Evolutionary conservation across 345 rosid genomes (phyloP).

Genomic region (Eutrema yunnanense): DNA sequence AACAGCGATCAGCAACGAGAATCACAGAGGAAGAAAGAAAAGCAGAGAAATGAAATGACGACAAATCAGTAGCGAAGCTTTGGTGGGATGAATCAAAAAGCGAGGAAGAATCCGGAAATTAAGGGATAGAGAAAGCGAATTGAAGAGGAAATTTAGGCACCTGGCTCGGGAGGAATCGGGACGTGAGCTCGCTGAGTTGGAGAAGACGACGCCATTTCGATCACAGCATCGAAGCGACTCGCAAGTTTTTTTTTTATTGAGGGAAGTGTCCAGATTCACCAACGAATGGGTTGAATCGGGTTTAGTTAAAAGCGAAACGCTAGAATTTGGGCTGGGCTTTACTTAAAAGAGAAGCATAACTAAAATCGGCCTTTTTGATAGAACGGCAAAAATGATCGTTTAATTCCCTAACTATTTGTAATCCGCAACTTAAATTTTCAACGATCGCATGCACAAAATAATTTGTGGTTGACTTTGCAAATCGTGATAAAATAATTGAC

Average conservation of each 20-base stretch:
- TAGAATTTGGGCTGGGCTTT: not conserved
- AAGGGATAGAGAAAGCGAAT: not conserved
- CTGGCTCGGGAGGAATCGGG: slow-evolving; percentile 46
- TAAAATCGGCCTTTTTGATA: no score
- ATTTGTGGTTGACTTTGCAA: no score
- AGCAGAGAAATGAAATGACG: not conserved
- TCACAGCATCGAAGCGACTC: slow-evolving; percentile 17
- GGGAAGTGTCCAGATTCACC: slow-evolving; percentile 1
- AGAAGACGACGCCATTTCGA: slow-evolving; percentile 50
- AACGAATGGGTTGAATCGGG: slow-evolving; percentile 4
- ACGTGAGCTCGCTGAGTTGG: slow-evolving; percentile 45
- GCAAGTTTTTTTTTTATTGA: not conserved
- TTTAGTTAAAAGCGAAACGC: not conserved
- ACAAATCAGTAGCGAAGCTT: not conserved
- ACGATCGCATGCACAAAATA: no score
- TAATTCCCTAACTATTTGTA: no score
- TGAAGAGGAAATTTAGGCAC: slow-evolving; percentile 14
- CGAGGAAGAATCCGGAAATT: not conserved
- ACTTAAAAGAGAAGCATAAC: not conserved
- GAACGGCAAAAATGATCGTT: no score
- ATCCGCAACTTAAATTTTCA: no score
- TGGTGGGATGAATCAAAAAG: not conserved
- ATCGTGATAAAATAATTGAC: no score
- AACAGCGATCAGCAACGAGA: not conserved
- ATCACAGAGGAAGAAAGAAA: not conserved